phyloP scores from a whole-genome alignment of 2,329 filamentous ascomycete species.

The Chaetomium strumarium region DNA sequence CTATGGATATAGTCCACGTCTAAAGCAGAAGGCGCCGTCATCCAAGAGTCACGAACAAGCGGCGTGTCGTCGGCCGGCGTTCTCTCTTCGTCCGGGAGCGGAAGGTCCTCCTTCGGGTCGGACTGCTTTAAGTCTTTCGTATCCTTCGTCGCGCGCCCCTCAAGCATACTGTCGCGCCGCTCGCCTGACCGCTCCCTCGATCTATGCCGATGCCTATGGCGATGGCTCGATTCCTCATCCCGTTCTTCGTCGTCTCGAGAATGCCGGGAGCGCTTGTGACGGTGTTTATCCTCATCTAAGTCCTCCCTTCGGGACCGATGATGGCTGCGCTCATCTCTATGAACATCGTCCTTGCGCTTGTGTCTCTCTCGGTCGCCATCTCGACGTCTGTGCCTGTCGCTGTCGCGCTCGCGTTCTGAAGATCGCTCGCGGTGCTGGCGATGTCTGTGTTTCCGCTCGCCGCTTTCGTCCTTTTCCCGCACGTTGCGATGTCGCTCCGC shows the following conservation, averaged over 20 bases:
- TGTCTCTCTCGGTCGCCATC: constrained; percentile 22
- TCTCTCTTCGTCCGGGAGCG: constrained; percentile 47
- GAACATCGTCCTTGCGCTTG: constrained; percentile 30
- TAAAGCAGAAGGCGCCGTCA: constrained; percentile 78
- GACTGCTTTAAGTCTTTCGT: constrained; percentile 37
- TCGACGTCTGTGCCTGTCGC: constrained; percentile 24
- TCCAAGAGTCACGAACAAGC: constrained; percentile 80
- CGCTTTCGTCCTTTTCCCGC: constrained; percentile 25
- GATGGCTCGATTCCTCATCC: constrained; percentile 22
- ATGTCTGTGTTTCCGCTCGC: constrained; percentile 27
- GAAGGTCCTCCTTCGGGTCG: constrained; percentile 46
- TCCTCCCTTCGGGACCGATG: constrained; percentile 33
- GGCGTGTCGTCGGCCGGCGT: constrained; percentile 29
- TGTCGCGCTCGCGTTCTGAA: constrained; percentile 16
- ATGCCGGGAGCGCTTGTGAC: constrained; percentile 59
- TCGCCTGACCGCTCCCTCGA: constrained; percentile 29
- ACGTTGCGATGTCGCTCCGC: constrained; percentile 27
- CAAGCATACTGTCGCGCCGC: constrained; percentile 20
- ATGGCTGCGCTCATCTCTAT: constrained; percentile 27
- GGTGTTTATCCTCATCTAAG: constrained; percentile 47
- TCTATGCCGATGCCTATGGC: constrained; percentile 42
- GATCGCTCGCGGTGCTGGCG: constrained; percentile 29
- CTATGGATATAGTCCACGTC: constrained; percentile 78
- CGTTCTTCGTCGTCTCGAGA: constrained; percentile 45
- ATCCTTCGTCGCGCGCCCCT: constrained; percentile 29